phyloP scores from a whole-genome alignment of 306 rosid genomes.

The Ochetophila trinervis region DNA sequence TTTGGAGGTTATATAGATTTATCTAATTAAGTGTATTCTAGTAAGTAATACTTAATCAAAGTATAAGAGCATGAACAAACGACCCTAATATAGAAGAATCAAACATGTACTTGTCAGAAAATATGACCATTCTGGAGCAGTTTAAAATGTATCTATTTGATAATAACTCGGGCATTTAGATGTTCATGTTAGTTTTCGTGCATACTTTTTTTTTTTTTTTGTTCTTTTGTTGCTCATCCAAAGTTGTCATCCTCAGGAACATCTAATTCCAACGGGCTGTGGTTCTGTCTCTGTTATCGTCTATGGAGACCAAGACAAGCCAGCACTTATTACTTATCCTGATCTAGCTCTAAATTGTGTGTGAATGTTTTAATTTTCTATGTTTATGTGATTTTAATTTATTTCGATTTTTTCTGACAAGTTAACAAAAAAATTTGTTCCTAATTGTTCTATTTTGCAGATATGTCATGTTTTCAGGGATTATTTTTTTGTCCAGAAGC shows the following conservation, averaged over 20 bases:
- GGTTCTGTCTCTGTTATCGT: constrained; percentile 86
- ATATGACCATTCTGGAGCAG: constrained; percentile 11
- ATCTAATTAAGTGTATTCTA: constrained; percentile 22
- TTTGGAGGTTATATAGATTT: constrained; percentile 28
- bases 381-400: background rate
- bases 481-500: constrained; percentile 91
- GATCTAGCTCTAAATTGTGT: constrained; percentile 86
- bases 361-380: constrained; percentile 1
- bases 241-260: constrained; percentile 49
- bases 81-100: background rate
- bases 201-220: background rate
- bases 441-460: constrained; percentile 40
- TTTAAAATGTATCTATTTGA: constrained; percentile 9
- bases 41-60: background rate
- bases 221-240: constrained; percentile 3
- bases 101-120: background rate
- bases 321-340: constrained; percentile 83
- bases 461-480: constrained; percentile 93
- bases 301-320: constrained; percentile 82
- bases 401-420: background rate
- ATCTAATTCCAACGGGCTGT: constrained; percentile 67
- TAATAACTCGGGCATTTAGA: background rate
- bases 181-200: constrained; percentile 1
- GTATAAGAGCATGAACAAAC: background rate
- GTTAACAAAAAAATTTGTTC: background rate